A percentile compares a stretch with the other conserved stretches of the same genome.
phyloP scores from a whole-genome alignment of 495 filamentous ascomycete species.

The Viridothelium virens region DNA sequence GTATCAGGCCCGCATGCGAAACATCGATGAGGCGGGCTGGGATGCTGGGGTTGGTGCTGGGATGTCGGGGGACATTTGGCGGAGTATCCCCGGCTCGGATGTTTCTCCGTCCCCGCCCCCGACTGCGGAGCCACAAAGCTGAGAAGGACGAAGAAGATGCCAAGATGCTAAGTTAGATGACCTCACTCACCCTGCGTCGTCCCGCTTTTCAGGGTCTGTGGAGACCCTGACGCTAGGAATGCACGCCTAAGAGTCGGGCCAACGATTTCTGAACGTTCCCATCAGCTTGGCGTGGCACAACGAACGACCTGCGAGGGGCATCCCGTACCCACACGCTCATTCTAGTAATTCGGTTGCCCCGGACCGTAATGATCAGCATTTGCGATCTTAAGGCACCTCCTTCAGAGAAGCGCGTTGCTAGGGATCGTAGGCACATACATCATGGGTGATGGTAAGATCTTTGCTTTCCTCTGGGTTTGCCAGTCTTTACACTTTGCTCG shows the following conservation, averaged over 20 bases:
- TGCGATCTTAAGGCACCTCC: background rate
- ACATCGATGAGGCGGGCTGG: conserved; percentile 7
- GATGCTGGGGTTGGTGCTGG: background rate
- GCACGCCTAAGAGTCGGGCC: background rate
- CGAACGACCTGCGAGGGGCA: background rate
- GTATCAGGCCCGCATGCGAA: background rate
- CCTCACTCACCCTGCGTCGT: background rate
- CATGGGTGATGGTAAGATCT: background rate
- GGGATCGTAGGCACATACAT: conserved; percentile 9
- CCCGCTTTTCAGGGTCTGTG: background rate
- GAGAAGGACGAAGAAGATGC: too few relatives aligned
- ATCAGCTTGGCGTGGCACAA: background rate
- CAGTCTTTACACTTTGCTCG: background rate
- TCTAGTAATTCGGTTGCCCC: background rate
- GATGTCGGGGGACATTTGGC: background rate
- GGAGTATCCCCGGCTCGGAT: background rate
- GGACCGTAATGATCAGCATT: conserved; percentile 3
- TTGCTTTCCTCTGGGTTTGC: background rate
- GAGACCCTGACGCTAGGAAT: conserved; percentile 2
- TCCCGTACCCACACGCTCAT: background rate
- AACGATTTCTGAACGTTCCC: background rate
- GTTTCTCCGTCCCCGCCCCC: background rate
- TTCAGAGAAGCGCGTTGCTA: background rate
- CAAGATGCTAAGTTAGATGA: background rate
- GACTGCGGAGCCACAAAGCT: too few relatives aligned